These are phyloP conservation scores for Trichoderma sp. DNA, from an alignment of 2,329 filamentous ascomycete species.

Conservation along the genomic window DNA sequence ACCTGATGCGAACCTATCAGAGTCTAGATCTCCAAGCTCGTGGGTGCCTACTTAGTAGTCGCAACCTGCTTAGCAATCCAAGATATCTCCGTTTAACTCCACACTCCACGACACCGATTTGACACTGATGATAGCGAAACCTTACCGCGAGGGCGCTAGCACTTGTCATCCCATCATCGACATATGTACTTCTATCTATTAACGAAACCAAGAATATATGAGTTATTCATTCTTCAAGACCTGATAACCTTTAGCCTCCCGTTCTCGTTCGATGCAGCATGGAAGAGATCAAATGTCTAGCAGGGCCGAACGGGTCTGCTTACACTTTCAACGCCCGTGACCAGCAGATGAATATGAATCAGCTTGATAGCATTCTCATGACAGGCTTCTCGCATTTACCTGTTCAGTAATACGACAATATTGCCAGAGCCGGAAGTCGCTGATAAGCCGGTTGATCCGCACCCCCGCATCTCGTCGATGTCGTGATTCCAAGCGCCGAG, in stretches of 20 bases:
- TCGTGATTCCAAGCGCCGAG: slow-evolving; percentile 12
- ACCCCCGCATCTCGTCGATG: slow-evolving; percentile 16
- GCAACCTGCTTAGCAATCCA: background rate
- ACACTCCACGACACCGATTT: background rate
- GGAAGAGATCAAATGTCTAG: background rate
- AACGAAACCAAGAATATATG: background rate
- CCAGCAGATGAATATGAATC: background rate
- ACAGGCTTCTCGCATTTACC: background rate
- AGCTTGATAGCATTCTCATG: background rate
- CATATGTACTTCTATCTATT: background rate
- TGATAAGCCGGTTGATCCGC: slow-evolving; percentile 3
- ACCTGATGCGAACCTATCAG: background rate
- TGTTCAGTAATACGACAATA: background rate
- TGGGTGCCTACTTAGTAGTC: background rate
- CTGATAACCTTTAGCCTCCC: background rate
- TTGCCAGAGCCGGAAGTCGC: background rate
- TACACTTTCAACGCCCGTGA: background rate
- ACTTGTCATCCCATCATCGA: background rate
- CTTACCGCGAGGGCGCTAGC: background rate
- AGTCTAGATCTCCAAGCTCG: background rate
- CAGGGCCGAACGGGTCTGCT: background rate
- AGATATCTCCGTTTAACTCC: background rate
- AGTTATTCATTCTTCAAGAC: background rate
- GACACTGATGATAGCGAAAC: background rate
- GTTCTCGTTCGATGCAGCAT: background rate